These are phyloP conservation scores for Tagetes erecta DNA, from an alignment of 129 eudicot species.

Conservation along the genomic window DNA sequence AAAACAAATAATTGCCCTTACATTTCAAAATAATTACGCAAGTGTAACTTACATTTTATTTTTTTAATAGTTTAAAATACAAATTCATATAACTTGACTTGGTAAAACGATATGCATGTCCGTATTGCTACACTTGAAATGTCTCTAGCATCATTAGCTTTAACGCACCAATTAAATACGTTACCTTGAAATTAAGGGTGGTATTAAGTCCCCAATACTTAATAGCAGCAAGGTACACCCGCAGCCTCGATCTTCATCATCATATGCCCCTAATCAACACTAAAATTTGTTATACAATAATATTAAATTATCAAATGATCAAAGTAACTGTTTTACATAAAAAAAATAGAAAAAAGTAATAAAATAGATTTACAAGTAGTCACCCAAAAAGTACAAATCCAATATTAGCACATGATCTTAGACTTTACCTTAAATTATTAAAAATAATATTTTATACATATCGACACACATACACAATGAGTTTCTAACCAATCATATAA, in stretches of 20 bases:
- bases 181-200: slow-evolving; percentile 70
- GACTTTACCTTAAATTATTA: neutral
- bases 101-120: too few species aligned
- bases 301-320: neutral
- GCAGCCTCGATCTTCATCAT: slow-evolving; percentile 72
- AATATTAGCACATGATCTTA: slow-evolving; percentile 2
- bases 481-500: neutral
- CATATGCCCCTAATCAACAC: slow-evolving; percentile 58
- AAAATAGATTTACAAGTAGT: neutral
- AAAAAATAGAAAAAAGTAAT: neutral
- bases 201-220: slow-evolving; percentile 71
- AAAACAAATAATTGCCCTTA: too few species aligned
- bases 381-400: neutral
- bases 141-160: too few species aligned
- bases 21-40: too few species aligned
- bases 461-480: neutral
- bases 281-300: neutral
- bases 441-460: neutral
- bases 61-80: too few species aligned
- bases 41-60: too few species aligned
- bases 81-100: too few species aligned
- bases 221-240: slow-evolving; percentile 78
- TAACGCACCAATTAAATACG: too few species aligned
- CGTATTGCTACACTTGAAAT: too few species aligned
- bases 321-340: neutral